Percentiles rank a stretch among this genome's conserved stretches.
phyloP scores from a whole-genome alignment of 2,329 filamentous ascomycete species.

The Phialocephala subalpina region DNA sequence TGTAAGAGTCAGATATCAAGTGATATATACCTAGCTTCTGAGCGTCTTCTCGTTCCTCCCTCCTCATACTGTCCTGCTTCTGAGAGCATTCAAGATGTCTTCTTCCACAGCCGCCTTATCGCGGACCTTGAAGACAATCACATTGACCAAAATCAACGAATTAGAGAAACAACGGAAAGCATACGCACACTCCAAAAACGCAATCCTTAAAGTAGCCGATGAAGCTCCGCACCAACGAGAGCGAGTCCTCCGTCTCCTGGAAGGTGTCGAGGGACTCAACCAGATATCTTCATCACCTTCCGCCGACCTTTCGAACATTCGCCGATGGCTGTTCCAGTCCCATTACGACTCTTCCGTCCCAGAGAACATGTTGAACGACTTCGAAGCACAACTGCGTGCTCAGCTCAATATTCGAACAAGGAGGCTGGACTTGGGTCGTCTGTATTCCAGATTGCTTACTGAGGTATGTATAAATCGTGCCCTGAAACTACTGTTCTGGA shows the following conservation, averaged over 20 bases:
- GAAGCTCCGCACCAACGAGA: slow-evolving; percentile 16
- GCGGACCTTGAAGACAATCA: slow-evolving; percentile 29
- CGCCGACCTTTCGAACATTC: slow-evolving; percentile 22
- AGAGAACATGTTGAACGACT: slow-evolving; percentile 17
- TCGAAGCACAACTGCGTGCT: slow-evolving; percentile 53
- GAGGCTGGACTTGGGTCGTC: slow-evolving; percentile 59
- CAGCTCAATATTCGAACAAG: slow-evolving; percentile 55
- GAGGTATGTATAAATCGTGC: too few relatives aligned
- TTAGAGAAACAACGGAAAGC: slow-evolving; percentile 28
- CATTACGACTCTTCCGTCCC: slow-evolving; percentile 27
- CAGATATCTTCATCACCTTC: not conserved
- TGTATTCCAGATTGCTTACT: slow-evolving; percentile 61
- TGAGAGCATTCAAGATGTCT: slow-evolving; percentile 20
- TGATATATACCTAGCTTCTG: not conserved
- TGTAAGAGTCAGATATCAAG: slow-evolving; percentile 10
- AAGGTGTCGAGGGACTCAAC: slow-evolving; percentile 21
- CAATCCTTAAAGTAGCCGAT: slow-evolving; percentile 7
- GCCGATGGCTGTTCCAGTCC: slow-evolving; percentile 28
- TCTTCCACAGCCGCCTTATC: slow-evolving; percentile 26
- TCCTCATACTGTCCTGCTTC: not conserved
- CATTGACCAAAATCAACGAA: slow-evolving; percentile 28
- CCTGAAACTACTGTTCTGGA: too few relatives aligned
- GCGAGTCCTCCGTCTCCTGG: slow-evolving; percentile 17
- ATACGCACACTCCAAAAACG: slow-evolving; percentile 21
- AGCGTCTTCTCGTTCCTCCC: too few relatives aligned